Conservation (phyloP, 495 filamentous ascomycete species). For the Hamigera avellanea region DNA sequence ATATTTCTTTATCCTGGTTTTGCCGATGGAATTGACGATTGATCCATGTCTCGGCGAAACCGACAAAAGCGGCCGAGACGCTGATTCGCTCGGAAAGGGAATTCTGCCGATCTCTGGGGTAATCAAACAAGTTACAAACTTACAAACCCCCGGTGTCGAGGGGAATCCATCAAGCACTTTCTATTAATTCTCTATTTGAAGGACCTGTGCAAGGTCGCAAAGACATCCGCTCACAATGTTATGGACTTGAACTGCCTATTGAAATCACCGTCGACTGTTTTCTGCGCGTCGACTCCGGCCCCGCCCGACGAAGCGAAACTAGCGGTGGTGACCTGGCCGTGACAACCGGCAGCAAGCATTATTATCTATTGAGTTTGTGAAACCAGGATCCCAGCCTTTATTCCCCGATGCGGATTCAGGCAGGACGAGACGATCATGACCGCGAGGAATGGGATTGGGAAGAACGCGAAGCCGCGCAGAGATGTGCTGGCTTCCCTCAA, state of each 20-base stretch:
- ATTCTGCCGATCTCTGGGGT: background rate
- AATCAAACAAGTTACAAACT: too few species aligned
- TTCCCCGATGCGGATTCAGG: slow-evolving; percentile 20
- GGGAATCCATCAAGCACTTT: too few species aligned
- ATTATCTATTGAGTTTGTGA: background rate
- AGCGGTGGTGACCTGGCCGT: background rate
- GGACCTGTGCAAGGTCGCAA: too few species aligned
- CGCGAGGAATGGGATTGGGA: slow-evolving; percentile 47
- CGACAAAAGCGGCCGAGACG: background rate
- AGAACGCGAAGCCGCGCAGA: slow-evolving; percentile 35
- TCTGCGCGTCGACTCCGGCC: too few species aligned
- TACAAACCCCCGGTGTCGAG: too few species aligned
- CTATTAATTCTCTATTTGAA: too few species aligned
- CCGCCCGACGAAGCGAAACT: background rate
- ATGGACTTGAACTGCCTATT: too few species aligned
- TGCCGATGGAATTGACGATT: too few species aligned
- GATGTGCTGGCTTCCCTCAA: slow-evolving; percentile 64
- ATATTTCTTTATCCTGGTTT: too few species aligned
- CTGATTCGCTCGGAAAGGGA: background rate
- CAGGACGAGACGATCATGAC: slow-evolving; percentile 40
- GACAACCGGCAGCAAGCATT: background rate
- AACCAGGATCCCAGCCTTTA: background rate
- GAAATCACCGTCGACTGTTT: too few species aligned
- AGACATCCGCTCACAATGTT: too few species aligned
- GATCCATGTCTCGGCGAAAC: background rate